Evolutionary conservation across 2,329 filamentous ascomycete genomes (phyloP), one percentile per base, ranked within the genome.

Genomic region (Calonectria naviculata): DNA sequence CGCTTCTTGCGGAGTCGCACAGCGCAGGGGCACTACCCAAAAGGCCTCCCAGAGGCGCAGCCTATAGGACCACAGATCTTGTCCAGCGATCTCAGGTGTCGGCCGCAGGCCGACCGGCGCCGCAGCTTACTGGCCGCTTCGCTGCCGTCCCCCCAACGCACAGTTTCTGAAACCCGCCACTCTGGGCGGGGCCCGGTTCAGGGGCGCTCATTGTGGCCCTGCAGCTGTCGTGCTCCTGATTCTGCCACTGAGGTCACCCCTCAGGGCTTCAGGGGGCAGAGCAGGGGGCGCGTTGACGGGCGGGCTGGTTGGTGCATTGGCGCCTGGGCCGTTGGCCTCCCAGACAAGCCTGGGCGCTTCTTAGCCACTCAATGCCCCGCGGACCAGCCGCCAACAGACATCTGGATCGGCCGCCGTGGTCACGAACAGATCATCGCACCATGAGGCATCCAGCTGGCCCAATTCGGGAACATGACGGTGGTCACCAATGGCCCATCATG

Each of bases 81-180:
- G 36, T 61, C 67, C 58, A 66, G 44, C 71, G 77, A 78, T 75
- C 77, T 78, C 73, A 74, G 61, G 70, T 72, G 65, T 73, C 46
- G 67, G 52, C 71, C 68, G 47, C 61, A 49, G 61, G 64, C 61
- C 62, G 61, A 69, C 65, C 65, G 70, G 62, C 66, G 60, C 61
- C 65, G 61, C 47, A 58, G 67, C 68, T 73, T 67, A 77, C 65
- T 76, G 75, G 77, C 71, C 76, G 62, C 69, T 73, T 47, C 68
- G 17, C 67, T 70, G 42, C 38, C 61, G n/a, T 46, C 52, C 34
- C 61, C 68, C 61, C 60, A 26, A 67, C 36, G 67, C 64, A 60
- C 68, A 69, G 67, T 64, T 74, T 71, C 77, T 78, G 77, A 78
- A 78, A 78, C 77, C 73, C 72, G 75, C 75, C 75, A 75, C 73